phyloP scores from a whole-genome alignment of 495 filamentous ascomycete species.

The Neurospora africana region DNA sequence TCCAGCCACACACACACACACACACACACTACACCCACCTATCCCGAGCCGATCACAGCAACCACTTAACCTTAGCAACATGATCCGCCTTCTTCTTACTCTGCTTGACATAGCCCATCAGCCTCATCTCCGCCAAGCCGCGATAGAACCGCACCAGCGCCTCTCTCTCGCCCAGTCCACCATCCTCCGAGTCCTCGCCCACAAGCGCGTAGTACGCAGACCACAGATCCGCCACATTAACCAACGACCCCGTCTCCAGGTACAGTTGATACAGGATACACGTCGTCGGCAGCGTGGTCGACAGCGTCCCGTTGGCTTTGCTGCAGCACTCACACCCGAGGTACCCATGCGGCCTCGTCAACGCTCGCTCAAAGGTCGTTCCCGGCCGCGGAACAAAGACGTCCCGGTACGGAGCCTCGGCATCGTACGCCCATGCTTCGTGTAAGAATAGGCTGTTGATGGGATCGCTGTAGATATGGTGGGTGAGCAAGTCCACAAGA shows the following conservation, averaged over 20 bases:
- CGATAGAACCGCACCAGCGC: conserved; percentile 69
- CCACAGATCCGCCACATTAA: conserved; percentile 88
- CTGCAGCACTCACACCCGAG: conserved; percentile 63
- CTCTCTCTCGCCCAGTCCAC: conserved; percentile 36
- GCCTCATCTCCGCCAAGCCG: conserved; percentile 70
- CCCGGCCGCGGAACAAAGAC: conserved; percentile 73
- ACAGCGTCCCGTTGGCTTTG: conserved; percentile 31
- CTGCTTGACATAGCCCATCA: conserved; percentile 75
- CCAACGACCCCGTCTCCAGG: conserved; percentile 73
- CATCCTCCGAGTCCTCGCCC: conserved; percentile 39
- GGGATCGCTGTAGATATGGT: conserved; percentile 46
- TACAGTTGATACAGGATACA: conserved; percentile 86
- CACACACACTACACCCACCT: too few species aligned
- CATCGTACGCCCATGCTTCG: conserved; percentile 79
- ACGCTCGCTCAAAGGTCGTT: conserved; percentile 67
- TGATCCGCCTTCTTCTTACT: conserved; percentile 90
- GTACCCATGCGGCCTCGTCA: conserved; percentile 76
- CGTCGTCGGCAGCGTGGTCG: conserved; percentile 60
- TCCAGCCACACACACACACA: background rate
- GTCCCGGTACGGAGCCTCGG: conserved; percentile 66
- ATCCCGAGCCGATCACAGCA: conserved; percentile 9
- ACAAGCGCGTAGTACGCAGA: conserved; percentile 72
- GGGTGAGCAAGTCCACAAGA: conserved; percentile 44
- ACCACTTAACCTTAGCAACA: conserved; percentile 61
- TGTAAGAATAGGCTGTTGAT: conserved; percentile 59